phyloP scores from a whole-genome alignment of 495 filamentous ascomycete species.

The Xylaria sp. region DNA sequence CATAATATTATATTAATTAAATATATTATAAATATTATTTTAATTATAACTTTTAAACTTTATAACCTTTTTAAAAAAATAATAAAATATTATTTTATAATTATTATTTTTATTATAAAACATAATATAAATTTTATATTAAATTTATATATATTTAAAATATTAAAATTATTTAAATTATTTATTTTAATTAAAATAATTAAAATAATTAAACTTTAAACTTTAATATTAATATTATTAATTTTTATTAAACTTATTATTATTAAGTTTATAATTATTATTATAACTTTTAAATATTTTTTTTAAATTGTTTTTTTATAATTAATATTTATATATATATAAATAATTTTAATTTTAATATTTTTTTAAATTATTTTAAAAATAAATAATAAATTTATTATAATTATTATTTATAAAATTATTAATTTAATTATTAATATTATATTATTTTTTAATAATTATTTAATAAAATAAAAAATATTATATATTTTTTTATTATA shows the following conservation, averaged over 20 bases:
- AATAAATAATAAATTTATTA: neutral
- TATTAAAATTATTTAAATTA: neutral
- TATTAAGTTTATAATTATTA: too few relatives aligned
- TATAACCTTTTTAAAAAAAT: neutral
- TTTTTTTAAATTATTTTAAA: neutral
- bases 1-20: too few relatives aligned
- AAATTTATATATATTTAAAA: neutral
- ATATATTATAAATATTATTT: too few relatives aligned
- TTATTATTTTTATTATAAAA: neutral
- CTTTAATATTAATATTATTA: too few relatives aligned
- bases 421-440: neutral
- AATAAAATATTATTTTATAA: neutral
- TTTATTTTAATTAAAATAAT: neutral
- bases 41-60: too few relatives aligned
- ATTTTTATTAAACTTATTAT: too few relatives aligned
- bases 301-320: neutral
- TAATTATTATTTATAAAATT: neutral
- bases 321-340: neutral
- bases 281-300: neutral
- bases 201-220: too few relatives aligned
- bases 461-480: too few relatives aligned
- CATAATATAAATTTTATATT: neutral
- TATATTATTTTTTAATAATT: too few relatives aligned
- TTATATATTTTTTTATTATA: too few relatives aligned
- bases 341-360: neutral